These are phyloP conservation scores for Colletotrichum gloeosporioides DNA, from an alignment of 2,329 filamentous ascomycete species.

Conservation along the genomic window DNA sequence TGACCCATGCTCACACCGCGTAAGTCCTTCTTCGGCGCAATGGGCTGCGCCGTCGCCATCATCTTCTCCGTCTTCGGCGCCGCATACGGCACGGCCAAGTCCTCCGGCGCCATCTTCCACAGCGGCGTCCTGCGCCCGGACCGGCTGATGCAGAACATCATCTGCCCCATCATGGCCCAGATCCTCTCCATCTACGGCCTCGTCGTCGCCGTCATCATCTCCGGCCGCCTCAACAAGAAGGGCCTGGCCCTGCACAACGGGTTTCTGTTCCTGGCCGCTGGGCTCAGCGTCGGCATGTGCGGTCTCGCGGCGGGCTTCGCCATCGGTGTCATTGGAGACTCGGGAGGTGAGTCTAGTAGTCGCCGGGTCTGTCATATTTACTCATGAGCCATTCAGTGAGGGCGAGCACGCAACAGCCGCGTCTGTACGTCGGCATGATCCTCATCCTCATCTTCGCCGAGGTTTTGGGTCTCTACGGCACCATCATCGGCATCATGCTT, in stretches of 20 bases:
- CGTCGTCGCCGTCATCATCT: constrained; percentile 50
- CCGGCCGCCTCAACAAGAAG: constrained; percentile 39
- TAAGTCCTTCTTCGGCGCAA: constrained; percentile 47
- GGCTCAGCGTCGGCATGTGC: constrained; percentile 47
- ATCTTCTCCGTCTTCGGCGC: constrained; percentile 57
- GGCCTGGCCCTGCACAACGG: constrained; percentile 47
- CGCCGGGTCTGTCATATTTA: not conserved
- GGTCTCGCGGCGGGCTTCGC: constrained; percentile 51
- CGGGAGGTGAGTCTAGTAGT: constrained; percentile 39
- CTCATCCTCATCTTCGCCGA: constrained; percentile 54
- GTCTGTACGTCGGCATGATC: constrained; percentile 52
- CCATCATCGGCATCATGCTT: constrained; percentile 55
- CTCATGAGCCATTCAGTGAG: constrained; percentile 35
- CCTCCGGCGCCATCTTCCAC: constrained; percentile 47
- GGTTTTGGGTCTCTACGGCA: constrained; percentile 50
- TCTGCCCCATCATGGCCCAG: constrained; percentile 53
- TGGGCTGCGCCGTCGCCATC: constrained; percentile 49
- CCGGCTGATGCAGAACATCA: constrained; percentile 48
- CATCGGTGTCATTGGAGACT: constrained; percentile 52
- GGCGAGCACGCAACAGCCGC: constrained; percentile 51
- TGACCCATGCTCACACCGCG: not conserved
- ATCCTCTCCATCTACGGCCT: constrained; percentile 54
- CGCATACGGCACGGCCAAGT: constrained; percentile 49
- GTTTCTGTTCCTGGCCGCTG: constrained; percentile 49
- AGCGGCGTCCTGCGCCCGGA: constrained; percentile 49